These are phyloP conservation scores for Chaetothyriales sp. DNA, from an alignment of 2,329 filamentous ascomycete species.

Conservation along the genomic window DNA sequence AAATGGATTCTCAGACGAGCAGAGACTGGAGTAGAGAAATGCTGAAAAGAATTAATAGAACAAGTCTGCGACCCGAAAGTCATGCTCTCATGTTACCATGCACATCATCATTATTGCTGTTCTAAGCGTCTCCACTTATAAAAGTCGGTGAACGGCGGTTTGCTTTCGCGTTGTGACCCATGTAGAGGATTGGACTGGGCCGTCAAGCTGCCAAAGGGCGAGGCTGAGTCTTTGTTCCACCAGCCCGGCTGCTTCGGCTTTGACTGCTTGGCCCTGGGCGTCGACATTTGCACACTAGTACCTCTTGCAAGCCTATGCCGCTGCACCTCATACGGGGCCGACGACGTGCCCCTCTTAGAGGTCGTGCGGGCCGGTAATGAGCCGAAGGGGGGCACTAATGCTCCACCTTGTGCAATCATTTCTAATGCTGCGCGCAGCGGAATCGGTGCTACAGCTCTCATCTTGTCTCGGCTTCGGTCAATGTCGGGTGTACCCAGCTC, in stretches of 20 bases:
- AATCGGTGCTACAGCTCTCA: neutral
- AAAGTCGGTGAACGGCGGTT: neutral
- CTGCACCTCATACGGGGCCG: no score
- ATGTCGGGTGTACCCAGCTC: slow-evolving; percentile 6
- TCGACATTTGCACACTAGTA: neutral
- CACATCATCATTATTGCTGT: neutral
- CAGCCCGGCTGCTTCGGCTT: neutral
- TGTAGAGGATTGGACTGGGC: neutral
- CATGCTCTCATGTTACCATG: no score
- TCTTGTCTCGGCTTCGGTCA: neutral
- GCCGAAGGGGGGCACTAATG: neutral
- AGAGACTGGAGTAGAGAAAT: neutral
- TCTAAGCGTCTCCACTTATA: neutral
- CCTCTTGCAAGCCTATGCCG: no score
- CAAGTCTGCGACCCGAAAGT: no score
- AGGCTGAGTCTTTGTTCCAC: neutral
- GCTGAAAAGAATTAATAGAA: neutral
- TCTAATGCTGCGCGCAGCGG: neutral
- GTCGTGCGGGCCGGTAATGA: neutral
- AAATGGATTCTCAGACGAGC: neutral
- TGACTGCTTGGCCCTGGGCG: neutral
- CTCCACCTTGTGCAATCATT: neutral
- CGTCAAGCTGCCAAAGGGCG: neutral
- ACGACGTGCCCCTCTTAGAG: no score
- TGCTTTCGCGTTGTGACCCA: neutral